Evolutionary conservation across 2,329 filamentous ascomycete species (phyloP), one percentile per base, ranked within the genome.

Genomic region (Monilinia fructicola): DNA sequence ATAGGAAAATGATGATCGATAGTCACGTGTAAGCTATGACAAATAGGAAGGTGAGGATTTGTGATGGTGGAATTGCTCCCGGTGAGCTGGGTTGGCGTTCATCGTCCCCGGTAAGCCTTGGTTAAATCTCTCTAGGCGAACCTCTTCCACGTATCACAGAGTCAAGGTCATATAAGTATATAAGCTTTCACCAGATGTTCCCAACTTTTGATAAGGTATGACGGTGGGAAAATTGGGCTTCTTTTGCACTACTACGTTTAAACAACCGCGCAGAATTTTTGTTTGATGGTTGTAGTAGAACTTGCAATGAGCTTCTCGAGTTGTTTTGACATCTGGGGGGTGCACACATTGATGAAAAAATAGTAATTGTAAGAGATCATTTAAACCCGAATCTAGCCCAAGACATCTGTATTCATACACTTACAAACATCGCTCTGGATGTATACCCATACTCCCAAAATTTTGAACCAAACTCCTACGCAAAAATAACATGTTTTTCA

Each of bases 401-500:
- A 35, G 10, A n/a, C 23, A 26, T 60, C 18, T 48, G 44, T 60
- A 60, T 60, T 38, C 44, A 23, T 50, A 50, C 3, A 38, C 11
- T 31, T 21, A 40, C 53, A 26, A 26, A 48, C n/a, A 50, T 38
- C 16, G 12, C n/a, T 23, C 2, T 50, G 28, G n/a, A 50, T n/a
- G 44, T 61, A 50, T 40, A 50, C 26, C 16, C n/a, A 23, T 7
- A 61, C 4, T 7, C 21, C n/a, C 44, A 5, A 60, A 38, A 50
- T 21, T n/a, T n/a, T 16, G 18, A 35, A 14, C n/a, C n/a, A 9
- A 26, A 50, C 31, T 61, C 44, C 58, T 35, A 28, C 3, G n/a
- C 23, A 35, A 38, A 16, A 23, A 26, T 7, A 38, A 31, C 40
- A 52, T 38, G 31, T 14, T 38, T 35, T 35, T 38, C 79, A 92